These are phyloP conservation scores for Eucalyptus cloeziana DNA, from an alignment of 345 rosid species.

Conservation along the genomic window DNA sequence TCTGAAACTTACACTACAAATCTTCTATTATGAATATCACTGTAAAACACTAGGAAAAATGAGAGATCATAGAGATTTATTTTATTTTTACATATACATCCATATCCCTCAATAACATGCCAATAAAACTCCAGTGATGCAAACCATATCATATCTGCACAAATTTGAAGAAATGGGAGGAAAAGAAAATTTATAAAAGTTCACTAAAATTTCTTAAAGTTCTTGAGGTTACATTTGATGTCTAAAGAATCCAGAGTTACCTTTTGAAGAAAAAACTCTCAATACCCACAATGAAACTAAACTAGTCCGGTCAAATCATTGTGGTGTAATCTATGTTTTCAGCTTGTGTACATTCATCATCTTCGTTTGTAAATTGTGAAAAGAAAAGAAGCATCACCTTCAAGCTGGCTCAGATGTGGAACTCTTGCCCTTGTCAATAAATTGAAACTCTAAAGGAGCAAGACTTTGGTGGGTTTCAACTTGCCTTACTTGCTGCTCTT, in stretches of 20 bases:
- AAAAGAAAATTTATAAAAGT: not conserved
- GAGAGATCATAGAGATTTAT: not conserved
- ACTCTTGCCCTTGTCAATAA: conserved; percentile 41
- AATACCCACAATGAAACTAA: not conserved
- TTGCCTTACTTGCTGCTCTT: not conserved
- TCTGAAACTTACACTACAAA: not conserved
- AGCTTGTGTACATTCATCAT: not conserved
- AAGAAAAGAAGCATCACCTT: not conserved
- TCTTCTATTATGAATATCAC: not conserved
- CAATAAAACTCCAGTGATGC: not conserved
- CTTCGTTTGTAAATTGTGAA: not conserved
- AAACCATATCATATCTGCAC: not conserved
- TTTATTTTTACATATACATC: not conserved
- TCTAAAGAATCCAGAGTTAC: not conserved
- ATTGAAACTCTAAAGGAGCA: conserved; percentile 9
- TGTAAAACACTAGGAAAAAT: not conserved
- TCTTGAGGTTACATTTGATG: not conserved
- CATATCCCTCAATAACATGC: not conserved
- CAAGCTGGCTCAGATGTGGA: not conserved
- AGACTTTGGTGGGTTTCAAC: not conserved
- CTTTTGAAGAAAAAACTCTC: not conserved
- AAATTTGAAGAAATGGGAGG: not conserved
- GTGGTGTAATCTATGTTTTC: not conserved
- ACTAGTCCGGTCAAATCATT: not conserved
- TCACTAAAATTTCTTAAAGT: not conserved